Evolutionary conservation across 345 rosid species (phyloP).

Genomic region (Sisymbrium altissimum): DNA sequence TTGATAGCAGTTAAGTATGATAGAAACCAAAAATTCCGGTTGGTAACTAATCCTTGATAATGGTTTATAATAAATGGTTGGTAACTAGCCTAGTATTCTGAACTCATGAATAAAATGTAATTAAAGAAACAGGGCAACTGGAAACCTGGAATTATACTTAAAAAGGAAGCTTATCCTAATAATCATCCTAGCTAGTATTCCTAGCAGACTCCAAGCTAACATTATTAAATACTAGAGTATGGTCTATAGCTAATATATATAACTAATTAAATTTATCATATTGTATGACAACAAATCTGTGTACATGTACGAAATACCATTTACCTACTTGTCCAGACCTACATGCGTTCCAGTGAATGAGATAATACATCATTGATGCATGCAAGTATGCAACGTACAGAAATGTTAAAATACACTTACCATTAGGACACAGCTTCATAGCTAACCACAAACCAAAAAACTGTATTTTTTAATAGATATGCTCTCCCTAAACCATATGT

Average conservation of each 20-base stretch:
- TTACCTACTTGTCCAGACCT: not conserved
- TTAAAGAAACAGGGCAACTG: not conserved
- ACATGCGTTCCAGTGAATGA: not conserved
- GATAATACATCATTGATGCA: slow-evolving; percentile 1
- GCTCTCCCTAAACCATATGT: not conserved
- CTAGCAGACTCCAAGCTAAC: slow-evolving; percentile 4
- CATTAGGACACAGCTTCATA: not conserved
- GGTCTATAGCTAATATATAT: not conserved
- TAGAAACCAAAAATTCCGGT: not conserved
- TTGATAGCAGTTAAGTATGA: not conserved
- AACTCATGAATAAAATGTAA: not conserved
- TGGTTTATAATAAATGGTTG: not conserved
- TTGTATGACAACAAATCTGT: not conserved
- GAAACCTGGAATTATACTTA: not conserved
- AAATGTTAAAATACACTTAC: not conserved
- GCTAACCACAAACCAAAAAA: not conserved
- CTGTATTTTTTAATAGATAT: not conserved
- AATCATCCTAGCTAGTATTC: not conserved
- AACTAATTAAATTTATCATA: not conserved
- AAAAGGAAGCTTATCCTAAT: not conserved
- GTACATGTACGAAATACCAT: not conserved
- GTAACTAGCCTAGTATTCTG: not conserved
- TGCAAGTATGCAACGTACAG: slow-evolving; percentile 26
- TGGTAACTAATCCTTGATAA: not conserved
- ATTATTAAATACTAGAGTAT: not conserved